phyloP scores from a whole-genome alignment of 2,329 filamentous ascomycete genomes.

The Penicillium occitanis region DNA sequence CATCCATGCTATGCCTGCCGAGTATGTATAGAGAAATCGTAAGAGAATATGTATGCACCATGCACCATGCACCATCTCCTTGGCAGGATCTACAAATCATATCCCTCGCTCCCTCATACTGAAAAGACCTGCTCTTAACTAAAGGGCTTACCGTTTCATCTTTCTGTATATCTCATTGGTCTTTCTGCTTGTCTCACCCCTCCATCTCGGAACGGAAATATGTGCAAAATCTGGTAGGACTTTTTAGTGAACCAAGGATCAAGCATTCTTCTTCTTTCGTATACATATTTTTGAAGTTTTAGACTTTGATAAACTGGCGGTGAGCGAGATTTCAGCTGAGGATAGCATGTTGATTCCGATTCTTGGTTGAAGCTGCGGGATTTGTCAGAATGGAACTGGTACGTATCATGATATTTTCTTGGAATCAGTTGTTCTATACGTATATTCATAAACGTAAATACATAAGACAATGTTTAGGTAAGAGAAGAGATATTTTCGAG shows the following conservation, averaged over 20 bases:
- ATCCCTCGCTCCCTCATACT: constrained; percentile 1
- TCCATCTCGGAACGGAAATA: constrained; percentile 2
- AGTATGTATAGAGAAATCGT: not conserved
- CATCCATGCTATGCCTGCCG: not conserved
- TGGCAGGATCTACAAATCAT: not conserved
- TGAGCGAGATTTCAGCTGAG: not conserved
- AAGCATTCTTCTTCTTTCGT: not conserved
- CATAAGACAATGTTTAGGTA: not conserved
- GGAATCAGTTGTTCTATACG: not conserved
- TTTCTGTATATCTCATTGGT: not conserved
- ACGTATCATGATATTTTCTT: not conserved
- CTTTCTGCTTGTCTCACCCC: not conserved
- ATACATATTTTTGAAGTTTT: not conserved
- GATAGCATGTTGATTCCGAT: not conserved
- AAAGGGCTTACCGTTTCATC: not conserved
- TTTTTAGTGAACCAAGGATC: constrained; percentile 9
- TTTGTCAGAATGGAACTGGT: not conserved
- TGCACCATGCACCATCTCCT: constrained; percentile 5
- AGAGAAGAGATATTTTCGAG: not conserved
- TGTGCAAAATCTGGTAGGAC: not conserved
- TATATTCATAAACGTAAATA: not conserved
- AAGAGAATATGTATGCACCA: constrained; percentile 4
- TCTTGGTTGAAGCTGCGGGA: not conserved
- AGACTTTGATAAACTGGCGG: constrained; percentile 1
- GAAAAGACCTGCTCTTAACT: not conserved